phyloP scores from a whole-genome alignment of 306 rosid species.

The Parietaria judaica region DNA sequence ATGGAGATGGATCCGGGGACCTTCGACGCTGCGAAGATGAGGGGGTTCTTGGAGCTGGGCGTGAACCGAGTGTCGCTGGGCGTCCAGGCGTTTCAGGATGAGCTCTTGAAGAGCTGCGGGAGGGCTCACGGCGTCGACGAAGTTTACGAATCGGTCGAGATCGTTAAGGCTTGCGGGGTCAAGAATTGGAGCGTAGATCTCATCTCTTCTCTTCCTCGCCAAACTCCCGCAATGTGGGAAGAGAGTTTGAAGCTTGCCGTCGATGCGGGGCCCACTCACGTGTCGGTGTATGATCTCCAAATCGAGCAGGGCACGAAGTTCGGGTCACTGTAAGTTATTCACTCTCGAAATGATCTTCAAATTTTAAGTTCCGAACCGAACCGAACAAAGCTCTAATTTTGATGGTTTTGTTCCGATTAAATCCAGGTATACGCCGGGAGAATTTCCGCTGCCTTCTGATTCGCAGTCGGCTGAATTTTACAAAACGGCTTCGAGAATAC shows the following conservation, averaged over 20 bases:
- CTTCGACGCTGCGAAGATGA: slow-evolving; percentile 58
- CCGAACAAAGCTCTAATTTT: slow-evolving; percentile 7
- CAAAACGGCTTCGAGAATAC: slow-evolving; percentile 67
- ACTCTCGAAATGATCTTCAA: neutral
- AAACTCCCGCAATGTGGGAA: slow-evolving; percentile 73
- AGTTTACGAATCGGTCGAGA: slow-evolving; percentile 67
- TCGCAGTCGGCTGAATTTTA: slow-evolving; percentile 67
- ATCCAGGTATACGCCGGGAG: slow-evolving; percentile 76
- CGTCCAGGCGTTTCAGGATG: slow-evolving; percentile 88
- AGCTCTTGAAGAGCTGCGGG: slow-evolving; percentile 70
- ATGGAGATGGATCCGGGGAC: slow-evolving; percentile 99
- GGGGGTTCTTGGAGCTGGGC: slow-evolving; percentile 49
- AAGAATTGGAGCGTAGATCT: slow-evolving; percentile 91
- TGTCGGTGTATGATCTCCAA: slow-evolving; percentile 86
- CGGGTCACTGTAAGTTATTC: slow-evolving; percentile 53
- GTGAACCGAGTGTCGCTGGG: slow-evolving; percentile 90
- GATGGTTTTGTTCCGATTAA: slow-evolving; percentile 13
- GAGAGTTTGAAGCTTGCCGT: slow-evolving; percentile 67
- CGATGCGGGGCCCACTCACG: slow-evolving; percentile 63
- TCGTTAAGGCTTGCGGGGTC: slow-evolving; percentile 58
- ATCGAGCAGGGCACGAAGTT: slow-evolving; percentile 86
- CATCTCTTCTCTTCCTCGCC: slow-evolving; percentile 83
- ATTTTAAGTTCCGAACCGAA: neutral
- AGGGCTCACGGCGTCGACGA: slow-evolving; percentile 79
- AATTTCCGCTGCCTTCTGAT: slow-evolving; percentile 89